Evolutionary conservation across 129 eudicot genomes (phyloP), one percentile per base, ranked within the genome.

Genomic region (Artemisia argyi): DNA sequence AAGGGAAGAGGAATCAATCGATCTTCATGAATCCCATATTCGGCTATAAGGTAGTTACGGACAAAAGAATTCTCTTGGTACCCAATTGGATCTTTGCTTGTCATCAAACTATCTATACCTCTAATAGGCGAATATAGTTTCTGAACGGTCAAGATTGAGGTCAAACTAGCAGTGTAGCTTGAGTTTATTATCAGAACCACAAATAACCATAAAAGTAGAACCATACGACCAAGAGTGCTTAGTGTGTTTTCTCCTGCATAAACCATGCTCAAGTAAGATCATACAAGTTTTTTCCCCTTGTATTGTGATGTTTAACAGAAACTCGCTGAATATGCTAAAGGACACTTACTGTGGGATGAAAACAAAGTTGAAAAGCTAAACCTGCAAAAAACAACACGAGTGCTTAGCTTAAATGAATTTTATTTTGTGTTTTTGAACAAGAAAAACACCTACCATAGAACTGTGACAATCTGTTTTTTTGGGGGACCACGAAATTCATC

Each of bases 401-500:
- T 39, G 46, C 46, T 39, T 7, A 39, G 46, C 46, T 2, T 39
- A 32, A 22, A 50, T 30, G 73, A 61, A 20, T 3, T 3, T 19
- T 4, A 28, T 5, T 11, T 57, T 57, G 7, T 57, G n/a, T 57
- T 57, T 17, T 32, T 11, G 17, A 55, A 56, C 13, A 55, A 30
- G 14, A 58, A 15, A 57, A 26, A 51, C 66, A 78, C 85, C 78
- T 48, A 87, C 93, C 96, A 90, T 67, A 90, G 57, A 62, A 85
- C 76, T 10, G 96, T 90, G 72, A 81, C 72, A 28, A 90, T 7
- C 51, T 90, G 96, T 57, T 78, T 71, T 44, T 61, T 80, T 26
- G 96, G 93, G 53, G 94, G 87, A 26, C 96, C 94, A 6, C 96
- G 94, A 56, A 90, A 90, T 19, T 87, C 88, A 72, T 90, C 94